These are phyloP conservation scores for Hansenula lynferdii DNA, from an alignment of 1,139 yeast species.

Conservation along the genomic window DNA sequence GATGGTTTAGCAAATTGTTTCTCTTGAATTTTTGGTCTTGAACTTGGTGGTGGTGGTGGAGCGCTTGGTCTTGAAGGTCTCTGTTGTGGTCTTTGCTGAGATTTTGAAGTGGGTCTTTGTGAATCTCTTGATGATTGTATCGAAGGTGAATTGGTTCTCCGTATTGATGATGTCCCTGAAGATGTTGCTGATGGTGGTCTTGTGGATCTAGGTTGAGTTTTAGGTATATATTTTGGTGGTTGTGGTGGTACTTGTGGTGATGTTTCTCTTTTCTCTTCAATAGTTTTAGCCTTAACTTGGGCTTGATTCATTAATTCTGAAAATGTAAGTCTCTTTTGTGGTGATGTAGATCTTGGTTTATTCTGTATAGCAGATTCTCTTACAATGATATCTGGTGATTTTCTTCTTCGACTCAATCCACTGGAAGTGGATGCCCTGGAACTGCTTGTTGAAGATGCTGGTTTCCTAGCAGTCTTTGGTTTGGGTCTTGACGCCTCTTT, in stretches of 20 bases:
- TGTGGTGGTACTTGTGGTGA: conserved; percentile 5
- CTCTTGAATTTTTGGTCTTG: conserved; percentile 10
- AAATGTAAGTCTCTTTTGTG: conserved; percentile 48
- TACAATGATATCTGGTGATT: conserved; percentile 10
- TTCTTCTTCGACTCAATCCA: too few relatives aligned
- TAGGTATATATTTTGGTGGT: conserved; percentile 3
- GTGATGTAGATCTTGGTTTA: conserved; percentile 8
- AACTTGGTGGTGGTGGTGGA: neutral
- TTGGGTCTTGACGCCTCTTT: conserved; percentile 27
- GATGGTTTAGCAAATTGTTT: conserved; percentile 31
- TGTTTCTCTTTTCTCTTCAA: conserved; percentile 8
- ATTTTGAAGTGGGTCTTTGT: conserved; percentile 6
- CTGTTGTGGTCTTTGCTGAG: neutral
- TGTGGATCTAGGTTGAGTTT: conserved; percentile 4
- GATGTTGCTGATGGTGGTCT: neutral
- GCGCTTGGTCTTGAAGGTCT: neutral
- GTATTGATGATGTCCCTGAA: too few relatives aligned
- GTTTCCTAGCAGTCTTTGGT: conserved; percentile 14
- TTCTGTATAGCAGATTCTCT: conserved; percentile 6
- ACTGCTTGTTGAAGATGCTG: conserved; percentile 8
- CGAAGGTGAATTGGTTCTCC: too few relatives aligned
- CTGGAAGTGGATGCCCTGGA: neutral
- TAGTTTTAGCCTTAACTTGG: conserved; percentile 29
- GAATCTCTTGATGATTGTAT: too few relatives aligned
- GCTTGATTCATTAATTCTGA: conserved; percentile 71